Percentiles rank a stretch among this genome's conserved stretches.
Evolutionary conservation across 768 basidiomycete genomes (phyloP).

Genomic region (Lyophyllum decastes): DNA sequence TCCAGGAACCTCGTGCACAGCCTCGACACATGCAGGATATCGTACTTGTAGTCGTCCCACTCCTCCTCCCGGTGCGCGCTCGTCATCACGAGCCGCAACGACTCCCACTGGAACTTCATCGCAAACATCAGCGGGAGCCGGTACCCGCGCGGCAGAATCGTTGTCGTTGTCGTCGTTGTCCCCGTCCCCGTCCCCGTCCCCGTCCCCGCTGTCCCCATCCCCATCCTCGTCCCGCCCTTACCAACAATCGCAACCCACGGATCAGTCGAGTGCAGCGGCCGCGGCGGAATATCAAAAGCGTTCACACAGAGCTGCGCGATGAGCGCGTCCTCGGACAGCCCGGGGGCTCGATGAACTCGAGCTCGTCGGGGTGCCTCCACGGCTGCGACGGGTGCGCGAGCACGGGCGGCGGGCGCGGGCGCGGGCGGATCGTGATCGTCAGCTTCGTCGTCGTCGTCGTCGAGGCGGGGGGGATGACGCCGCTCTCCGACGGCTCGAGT

Average conservation of each 20-base stretch:
- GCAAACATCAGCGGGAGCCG: constrained; percentile 46
- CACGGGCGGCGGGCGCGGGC: not conserved
- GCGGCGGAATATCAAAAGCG: constrained; percentile 37
- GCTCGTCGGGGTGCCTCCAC: constrained; percentile 43
- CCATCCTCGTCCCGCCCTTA: constrained; percentile 19
- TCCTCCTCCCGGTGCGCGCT: constrained; percentile 33
- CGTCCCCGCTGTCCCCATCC: no score
- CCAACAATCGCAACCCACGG: constrained; percentile 19
- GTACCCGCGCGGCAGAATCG: constrained; percentile 38
- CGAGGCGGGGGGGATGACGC: not conserved
- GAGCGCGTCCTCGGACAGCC: constrained; percentile 34
- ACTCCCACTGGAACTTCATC: constrained; percentile 46
- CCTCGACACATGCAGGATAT: constrained; percentile 44
- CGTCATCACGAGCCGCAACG: constrained; percentile 39
- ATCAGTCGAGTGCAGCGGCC: constrained; percentile 15
- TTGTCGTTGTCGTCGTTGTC: no score
- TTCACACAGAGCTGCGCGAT: constrained; percentile 33
- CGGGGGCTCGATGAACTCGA: constrained; percentile 33
- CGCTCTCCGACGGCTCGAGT: not conserved
- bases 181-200: no score
- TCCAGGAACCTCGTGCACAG: constrained; percentile 36
- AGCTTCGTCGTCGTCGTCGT: not conserved
- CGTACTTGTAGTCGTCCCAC: constrained; percentile 43
- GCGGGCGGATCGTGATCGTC: not conserved
- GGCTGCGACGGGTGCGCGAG: constrained; percentile 15